Percentiles rank a stretch among this genome's conserved stretches.
Evolutionary conservation across 768 basidiomycete species (phyloP).

Genomic region (Serendipita sp.): DNA sequence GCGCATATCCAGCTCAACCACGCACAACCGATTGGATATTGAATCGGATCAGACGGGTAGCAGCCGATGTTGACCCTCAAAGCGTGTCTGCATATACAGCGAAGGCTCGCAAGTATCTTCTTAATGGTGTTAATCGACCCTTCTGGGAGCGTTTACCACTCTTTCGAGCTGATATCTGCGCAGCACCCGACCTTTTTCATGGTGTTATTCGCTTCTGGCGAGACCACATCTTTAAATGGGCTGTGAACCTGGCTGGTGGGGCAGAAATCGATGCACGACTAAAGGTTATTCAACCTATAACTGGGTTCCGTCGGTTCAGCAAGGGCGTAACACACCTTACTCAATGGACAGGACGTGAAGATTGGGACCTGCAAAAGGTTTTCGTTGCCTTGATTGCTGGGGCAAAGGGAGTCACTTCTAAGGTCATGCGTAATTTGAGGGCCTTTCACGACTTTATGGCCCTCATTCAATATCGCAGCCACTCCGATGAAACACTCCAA

Average conservation of each 20-base stretch:
- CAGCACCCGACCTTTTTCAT: not conserved
- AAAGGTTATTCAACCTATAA: slow-evolving; percentile 22
- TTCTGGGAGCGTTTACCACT: not conserved
- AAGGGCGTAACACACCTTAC: slow-evolving; percentile 26
- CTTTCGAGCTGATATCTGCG: not conserved
- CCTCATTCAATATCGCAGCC: slow-evolving; percentile 17
- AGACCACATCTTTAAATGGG: slow-evolving; percentile 27
- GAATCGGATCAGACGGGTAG: not conserved
- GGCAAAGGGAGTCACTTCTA: slow-evolving; percentile 12
- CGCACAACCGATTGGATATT: not conserved
- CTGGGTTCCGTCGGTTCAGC: slow-evolving; percentile 23
- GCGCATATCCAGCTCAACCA: not conserved
- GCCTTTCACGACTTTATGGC: slow-evolving; percentile 25
- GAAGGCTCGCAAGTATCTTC: not conserved
- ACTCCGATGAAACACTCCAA: not conserved
- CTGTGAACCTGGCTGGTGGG: slow-evolving; percentile 17
- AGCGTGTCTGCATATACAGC: not conserved
- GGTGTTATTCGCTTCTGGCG: not conserved
- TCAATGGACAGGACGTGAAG: slow-evolving; percentile 27
- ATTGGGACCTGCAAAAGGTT: slow-evolving; percentile 22
- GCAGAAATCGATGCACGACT: slow-evolving; percentile 24
- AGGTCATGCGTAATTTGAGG: slow-evolving; percentile 21
- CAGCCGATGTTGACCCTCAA: not conserved
- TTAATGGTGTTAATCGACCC: not conserved
- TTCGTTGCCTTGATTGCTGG: slow-evolving; percentile 23